Base-by-base conservation (phyloP, 306 rosid species). In the Phaseolus lunatus region DNA sequence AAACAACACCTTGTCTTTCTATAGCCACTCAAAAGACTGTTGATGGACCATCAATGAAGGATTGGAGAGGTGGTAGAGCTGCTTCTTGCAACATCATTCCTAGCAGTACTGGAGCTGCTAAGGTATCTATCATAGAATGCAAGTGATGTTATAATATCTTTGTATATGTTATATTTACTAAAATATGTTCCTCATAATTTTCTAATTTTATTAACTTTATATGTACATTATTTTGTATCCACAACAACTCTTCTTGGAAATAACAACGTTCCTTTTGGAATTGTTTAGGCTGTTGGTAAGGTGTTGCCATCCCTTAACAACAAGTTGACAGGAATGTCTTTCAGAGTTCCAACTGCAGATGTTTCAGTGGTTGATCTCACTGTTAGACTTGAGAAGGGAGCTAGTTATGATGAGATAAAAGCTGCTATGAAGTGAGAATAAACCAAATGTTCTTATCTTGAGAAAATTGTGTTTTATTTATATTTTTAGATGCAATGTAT, bases 21-120 rank as follows among this genome's bases (percentile, higher is more conserved):
- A 22, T 61, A 91, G 97, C 98, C 65, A 91, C 98, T 45, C 98
- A 94, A 71, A 94, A 94, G 82, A 94, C 98, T 61, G 98, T 94
- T 54, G 98, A 91, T 86, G 98, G 98, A 27, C 97, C 98, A 77
- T 94, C 97, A 73, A 67, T 35, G 73, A 94, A 94, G 87, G 98
- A 94, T 69, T 94, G 96, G 98, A 94, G 98, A 85, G 98, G 97
- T 65, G 98, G 98, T 5, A 92, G 96, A 65, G 97, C 98, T 62
- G 98, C 98, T 81, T 94, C 98, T 72, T 85, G 80, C 70, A 94
- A 94, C 90, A 94, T 94, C 77, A 94, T 91, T 84, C 98, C 98
- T 44, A 91, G 98, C 57, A 91, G 96, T 78, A 94, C 98, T 9
- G 98, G 98, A 72, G 97, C 97, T 57, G 97, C 98, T 16, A 94